phyloP scores from a whole-genome alignment of 2,329 filamentous ascomycete species.

The Colletotrichum chlorophyti region DNA sequence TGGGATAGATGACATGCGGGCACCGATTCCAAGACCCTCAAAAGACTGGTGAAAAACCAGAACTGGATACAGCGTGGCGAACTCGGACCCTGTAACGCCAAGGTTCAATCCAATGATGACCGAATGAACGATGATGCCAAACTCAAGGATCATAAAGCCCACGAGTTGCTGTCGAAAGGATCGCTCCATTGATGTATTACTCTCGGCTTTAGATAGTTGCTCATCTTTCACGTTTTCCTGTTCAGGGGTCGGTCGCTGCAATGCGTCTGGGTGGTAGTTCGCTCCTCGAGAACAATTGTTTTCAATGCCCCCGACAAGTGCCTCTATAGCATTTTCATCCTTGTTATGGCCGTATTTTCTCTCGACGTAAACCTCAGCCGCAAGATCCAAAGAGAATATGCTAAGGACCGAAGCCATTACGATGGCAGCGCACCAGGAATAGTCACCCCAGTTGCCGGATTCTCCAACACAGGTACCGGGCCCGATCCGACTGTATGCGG shows the following conservation, averaged over 20 bases:
- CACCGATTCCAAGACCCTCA: conserved; percentile 68
- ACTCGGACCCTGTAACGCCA: conserved; percentile 76
- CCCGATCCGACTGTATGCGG: conserved; percentile 39
- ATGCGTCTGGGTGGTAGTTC: background rate
- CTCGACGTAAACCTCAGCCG: conserved; percentile 56
- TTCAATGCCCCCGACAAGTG: background rate
- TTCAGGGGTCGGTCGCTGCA: background rate
- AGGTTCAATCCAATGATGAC: conserved; percentile 86
- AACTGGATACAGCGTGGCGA: conserved; percentile 77
- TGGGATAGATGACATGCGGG: conserved; percentile 64
- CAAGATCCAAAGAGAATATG: conserved; percentile 58
- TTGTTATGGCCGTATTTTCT: conserved; percentile 47
- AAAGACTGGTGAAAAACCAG: conserved; percentile 78
- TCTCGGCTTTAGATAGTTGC: background rate
- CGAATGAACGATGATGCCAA: conserved; percentile 79
- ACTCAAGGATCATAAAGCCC: conserved; percentile 71
- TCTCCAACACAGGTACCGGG: conserved; percentile 48
- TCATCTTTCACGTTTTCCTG: background rate
- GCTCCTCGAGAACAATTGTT: background rate
- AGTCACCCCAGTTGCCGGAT: conserved; percentile 57
- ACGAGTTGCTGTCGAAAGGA: conserved; percentile 46
- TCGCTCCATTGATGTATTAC: conserved; percentile 16
- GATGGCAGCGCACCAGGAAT: conserved; percentile 60
- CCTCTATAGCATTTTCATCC: conserved; percentile 19
- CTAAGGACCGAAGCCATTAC: conserved; percentile 53